Percentiles rank a stretch among this genome's conserved stretches.
Evolutionary conservation across 257 asterid species (phyloP).

Genomic region (Craterostigma plantagineum): DNA sequence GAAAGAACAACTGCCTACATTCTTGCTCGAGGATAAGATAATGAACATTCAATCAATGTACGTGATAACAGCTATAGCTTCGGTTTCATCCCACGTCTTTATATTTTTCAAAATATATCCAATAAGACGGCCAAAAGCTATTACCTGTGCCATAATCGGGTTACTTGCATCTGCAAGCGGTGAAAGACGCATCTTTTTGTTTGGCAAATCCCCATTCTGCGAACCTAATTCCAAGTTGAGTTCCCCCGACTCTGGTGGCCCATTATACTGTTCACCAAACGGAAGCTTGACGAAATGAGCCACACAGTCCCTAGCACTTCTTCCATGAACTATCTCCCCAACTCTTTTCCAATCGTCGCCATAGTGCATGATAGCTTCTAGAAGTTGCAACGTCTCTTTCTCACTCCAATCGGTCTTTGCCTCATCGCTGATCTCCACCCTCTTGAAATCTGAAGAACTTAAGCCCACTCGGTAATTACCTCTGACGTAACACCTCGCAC

Average conservation of each 20-base stretch:
- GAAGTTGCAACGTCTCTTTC: conserved; percentile 74
- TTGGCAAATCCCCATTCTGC: conserved; percentile 15
- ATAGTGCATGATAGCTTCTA: conserved; percentile 78
- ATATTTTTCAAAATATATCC: not conserved
- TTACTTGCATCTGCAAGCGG: conserved; percentile 92
- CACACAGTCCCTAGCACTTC: conserved; percentile 70
- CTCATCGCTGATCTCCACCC: conserved; percentile 79
- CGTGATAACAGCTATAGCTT: too few species aligned
- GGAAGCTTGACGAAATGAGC: conserved; percentile 88
- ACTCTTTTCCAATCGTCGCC: conserved; percentile 94
- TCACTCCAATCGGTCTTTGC: conserved; percentile 76
- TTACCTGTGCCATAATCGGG: conserved; percentile 96
- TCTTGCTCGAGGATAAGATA: too few species aligned
- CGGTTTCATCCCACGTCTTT: not conserved
- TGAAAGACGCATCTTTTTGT: conserved; percentile 53
- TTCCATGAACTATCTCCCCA: conserved; percentile 68
- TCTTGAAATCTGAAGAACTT: conserved; percentile 56
- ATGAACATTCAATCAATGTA: too few species aligned
- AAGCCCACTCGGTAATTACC: conserved; percentile 50
- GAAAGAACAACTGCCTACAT: too few species aligned
- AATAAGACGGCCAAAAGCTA: conserved; percentile 2
- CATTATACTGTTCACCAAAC: conserved; percentile 72
- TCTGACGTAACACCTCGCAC: conserved; percentile 88
- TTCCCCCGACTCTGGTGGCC: conserved; percentile 72
- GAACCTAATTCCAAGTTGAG: conserved; percentile 29